A percentile compares a stretch with the other conserved stretches of the same genome.
These are phyloP conservation scores for Acanthamoeba rhysodes DNA, from an alignment of 208 protist genomes.

Conservation along the genomic window DNA sequence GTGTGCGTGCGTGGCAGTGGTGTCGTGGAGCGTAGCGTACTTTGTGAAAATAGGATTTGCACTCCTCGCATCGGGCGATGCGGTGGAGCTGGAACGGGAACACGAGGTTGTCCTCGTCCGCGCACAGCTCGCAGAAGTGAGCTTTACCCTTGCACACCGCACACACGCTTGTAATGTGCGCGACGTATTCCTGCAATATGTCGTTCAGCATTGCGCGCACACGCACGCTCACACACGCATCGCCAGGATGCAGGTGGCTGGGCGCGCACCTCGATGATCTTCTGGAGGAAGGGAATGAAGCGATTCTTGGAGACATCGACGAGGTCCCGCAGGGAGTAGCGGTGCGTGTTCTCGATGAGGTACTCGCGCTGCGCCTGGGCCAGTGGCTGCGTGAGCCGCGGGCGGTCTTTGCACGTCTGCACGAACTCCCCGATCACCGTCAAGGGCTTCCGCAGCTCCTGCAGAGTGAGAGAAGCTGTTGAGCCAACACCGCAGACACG, in stretches of 20 bases:
- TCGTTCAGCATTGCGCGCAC: not conserved
- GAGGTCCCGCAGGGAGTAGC: conserved; percentile 23
- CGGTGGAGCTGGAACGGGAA: conserved; percentile 26
- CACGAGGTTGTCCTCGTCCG: conserved; percentile 23
- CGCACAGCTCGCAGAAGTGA: conserved; percentile 29
- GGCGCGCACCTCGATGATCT: not conserved
- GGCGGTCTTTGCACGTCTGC: not conserved
- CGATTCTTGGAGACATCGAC: not conserved
- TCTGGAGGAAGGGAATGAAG: not conserved
- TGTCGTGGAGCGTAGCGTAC: not conserved
- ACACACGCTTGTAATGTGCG: not conserved
- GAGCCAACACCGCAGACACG: too few species aligned
- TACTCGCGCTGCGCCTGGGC: not conserved
- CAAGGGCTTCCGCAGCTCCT: not conserved
- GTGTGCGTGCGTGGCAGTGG: not conserved
- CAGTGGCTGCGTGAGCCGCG: not conserved
- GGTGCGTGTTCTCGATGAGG: conserved; percentile 21
- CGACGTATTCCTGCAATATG: not conserved
- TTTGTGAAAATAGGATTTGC: conserved; percentile 43
- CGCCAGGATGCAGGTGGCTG: not conserved
- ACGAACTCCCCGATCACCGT: conserved; percentile 35
- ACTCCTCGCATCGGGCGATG: not conserved
- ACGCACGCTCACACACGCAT: not conserved
- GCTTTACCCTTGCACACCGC: conserved; percentile 58
- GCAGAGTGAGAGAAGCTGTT: not conserved